Base-by-base conservation (phyloP, 192 early-diverging fungal genomes). In the Dissophora ornata region DNA sequence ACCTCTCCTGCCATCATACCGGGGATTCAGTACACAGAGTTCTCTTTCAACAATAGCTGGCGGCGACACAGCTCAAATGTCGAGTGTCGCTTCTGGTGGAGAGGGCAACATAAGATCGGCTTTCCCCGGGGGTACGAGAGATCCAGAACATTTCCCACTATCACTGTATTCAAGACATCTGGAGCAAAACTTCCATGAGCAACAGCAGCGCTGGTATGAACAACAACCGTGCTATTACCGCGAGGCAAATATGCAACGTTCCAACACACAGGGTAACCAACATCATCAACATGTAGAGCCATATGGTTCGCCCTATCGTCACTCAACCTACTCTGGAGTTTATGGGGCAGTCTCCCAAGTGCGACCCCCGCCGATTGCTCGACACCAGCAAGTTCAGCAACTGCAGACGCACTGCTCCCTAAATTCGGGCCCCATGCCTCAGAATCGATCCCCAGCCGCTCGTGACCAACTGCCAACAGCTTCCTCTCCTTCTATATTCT, bases 161-260 rank as follows among this genome's bases (percentile, higher is more conserved):
- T 56, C 50, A 24, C 73, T 38, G n/a, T 45, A 55, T 29, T 54
- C 49, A 16, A 45, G 54, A 45, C 44, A 60, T 19, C 1, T 32
- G n/a, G 63, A 66, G n/a, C 52, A 66, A 11, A 51, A 7, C 29
- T 50, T 41, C 22, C 29, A 46, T 7, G 56, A 51, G 29, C 71
- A 62, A 32, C 64, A 62, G 46, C 58, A 61, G 18, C 52, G 51
- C 12, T 64, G 65, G 21, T 77, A 77, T 38, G 64, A 67, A 38
- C 73, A 77, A 13, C 73, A 62, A 34, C 33, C 62, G 4, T 59
- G 52, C 13, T 77, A 77, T 38, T 77, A 77, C 18, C 49, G 73
- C 4, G 65, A 67, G 10, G 40, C 38, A 12, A 53, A 10, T 32
- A 47, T 38, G 0, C 38, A n/a, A 2, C 21, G 11, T 7, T 11